Percentiles rank a stretch among this genome's conserved stretches.
Evolutionary conservation across 305 asterid species (phyloP).

Genomic region (Fraxinus nigra): DNA sequence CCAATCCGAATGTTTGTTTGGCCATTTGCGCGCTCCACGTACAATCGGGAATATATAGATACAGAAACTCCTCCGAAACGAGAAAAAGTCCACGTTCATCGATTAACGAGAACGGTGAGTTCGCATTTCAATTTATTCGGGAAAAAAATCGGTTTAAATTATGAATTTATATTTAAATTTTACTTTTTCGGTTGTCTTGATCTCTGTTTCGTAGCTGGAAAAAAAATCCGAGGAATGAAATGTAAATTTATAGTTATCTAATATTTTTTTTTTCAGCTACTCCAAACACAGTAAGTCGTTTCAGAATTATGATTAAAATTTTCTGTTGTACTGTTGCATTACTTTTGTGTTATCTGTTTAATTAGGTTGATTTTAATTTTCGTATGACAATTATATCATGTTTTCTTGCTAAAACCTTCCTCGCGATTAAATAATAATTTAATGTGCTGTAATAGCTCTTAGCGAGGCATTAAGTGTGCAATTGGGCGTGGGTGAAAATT

Average conservation of each 20-base stretch:
- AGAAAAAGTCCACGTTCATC: background rate
- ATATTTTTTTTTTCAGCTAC: background rate
- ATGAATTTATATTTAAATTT: background rate
- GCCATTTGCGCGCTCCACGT: background rate
- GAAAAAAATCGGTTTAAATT: background rate
- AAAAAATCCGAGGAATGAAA: background rate
- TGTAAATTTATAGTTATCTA: background rate
- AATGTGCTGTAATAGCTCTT: background rate
- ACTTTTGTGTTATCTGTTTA: background rate
- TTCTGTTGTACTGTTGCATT: no score
- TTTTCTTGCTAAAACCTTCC: background rate
- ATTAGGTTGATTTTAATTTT: background rate
- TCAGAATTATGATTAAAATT: background rate
- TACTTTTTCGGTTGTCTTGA: background rate
- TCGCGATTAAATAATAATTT: background rate
- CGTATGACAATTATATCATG: background rate
- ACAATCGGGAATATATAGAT: background rate
- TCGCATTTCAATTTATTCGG: background rate
- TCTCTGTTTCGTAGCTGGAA: background rate
- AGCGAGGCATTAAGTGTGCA: background rate
- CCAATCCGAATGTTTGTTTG: background rate
- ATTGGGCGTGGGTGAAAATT: background rate
- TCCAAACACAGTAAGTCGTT: background rate
- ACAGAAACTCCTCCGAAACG: background rate
- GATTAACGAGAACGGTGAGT: background rate